Conservation (phyloP, 768 basidiomycete species). For the Chalciporus pseudorubinellus region DNA sequence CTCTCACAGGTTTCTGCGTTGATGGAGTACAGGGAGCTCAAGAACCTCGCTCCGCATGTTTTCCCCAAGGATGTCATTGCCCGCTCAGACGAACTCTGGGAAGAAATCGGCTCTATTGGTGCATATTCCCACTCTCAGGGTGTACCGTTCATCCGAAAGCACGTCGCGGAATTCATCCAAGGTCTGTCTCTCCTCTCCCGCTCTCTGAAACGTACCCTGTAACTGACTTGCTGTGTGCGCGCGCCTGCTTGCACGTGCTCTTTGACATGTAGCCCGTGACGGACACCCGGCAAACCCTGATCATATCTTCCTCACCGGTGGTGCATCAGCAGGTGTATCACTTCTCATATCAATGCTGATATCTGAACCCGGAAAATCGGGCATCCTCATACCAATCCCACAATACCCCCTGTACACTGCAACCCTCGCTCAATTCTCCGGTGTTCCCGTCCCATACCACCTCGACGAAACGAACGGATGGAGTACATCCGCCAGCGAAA, state of each 20-base stretch:
- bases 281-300: constrained; percentile 80
- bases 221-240: constrained; percentile 3
- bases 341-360: constrained; percentile 81
- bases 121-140: constrained; percentile 97
- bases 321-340: constrained; percentile 93
- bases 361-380: constrained; percentile 53
- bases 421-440: constrained; percentile 80
- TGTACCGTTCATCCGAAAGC: constrained; percentile 80
- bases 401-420: constrained; percentile 99
- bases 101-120: constrained; percentile 88
- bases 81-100: constrained; percentile 75
- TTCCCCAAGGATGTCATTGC: constrained; percentile 87
- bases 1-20: constrained; percentile 74
- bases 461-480: constrained; percentile 81
- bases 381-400: constrained; percentile 93
- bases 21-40: constrained; percentile 87
- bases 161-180: constrained; percentile 87
- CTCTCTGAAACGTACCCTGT: not conserved
- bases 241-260: not conserved
- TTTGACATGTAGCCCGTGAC: constrained; percentile 66
- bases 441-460: constrained; percentile 83
- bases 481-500: constrained; percentile 71
- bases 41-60: constrained; percentile 67
- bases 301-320: constrained; percentile 91
- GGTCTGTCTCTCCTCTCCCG: constrained; percentile 43